Evolutionary conservation across 2,329 filamentous ascomycete species (phyloP).

Genomic region (Colletotrichum plurivorum): DNA sequence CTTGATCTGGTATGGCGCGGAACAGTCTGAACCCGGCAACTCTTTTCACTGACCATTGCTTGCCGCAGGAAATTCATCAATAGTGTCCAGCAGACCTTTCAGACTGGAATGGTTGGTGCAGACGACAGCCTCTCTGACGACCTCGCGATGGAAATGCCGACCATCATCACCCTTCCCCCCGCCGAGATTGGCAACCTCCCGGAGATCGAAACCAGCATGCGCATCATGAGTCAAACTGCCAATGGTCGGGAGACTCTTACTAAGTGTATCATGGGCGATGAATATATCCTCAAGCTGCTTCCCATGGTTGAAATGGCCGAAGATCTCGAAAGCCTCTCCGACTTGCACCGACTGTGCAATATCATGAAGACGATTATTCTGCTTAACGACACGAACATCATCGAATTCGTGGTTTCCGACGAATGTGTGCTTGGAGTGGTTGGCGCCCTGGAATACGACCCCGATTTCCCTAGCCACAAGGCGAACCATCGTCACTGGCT

Average conservation of each 20-base stretch:
- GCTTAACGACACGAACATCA: slow-evolving; percentile 94
- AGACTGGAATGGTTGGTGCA: slow-evolving; percentile 63
- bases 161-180: slow-evolving; percentile 80
- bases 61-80: slow-evolving; percentile 87
- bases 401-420: slow-evolving; percentile 93
- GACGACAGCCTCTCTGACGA: slow-evolving; percentile 94
- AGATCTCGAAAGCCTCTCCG: slow-evolving; percentile 87
- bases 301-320: slow-evolving; percentile 91
- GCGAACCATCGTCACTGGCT: slow-evolving; percentile 97
- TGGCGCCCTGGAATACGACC: slow-evolving; percentile 96
- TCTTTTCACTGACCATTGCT: slow-evolving; percentile 9
- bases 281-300: slow-evolving; percentile 90
- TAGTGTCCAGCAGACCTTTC: slow-evolving; percentile 83
- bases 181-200: slow-evolving; percentile 86
- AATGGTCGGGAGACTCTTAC: slow-evolving; percentile 87
- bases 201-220: slow-evolving; percentile 89
- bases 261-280: slow-evolving; percentile 87
- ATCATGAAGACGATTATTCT: slow-evolving; percentile 98
- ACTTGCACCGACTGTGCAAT: slow-evolving; percentile 93
- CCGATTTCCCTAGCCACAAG: slow-evolving; percentile 97
- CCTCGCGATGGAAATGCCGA: slow-evolving; percentile 78
- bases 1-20: slow-evolving; percentile 81
- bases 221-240: slow-evolving; percentile 80
- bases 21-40: slow-evolving; percentile 34
- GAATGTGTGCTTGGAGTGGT: slow-evolving; percentile 92